A percentile compares a stretch with the other conserved stretches of the same genome.
These are phyloP conservation scores for Daldinia bambusicola DNA, from an alignment of 495 filamentous ascomycete species.

Conservation along the genomic window DNA sequence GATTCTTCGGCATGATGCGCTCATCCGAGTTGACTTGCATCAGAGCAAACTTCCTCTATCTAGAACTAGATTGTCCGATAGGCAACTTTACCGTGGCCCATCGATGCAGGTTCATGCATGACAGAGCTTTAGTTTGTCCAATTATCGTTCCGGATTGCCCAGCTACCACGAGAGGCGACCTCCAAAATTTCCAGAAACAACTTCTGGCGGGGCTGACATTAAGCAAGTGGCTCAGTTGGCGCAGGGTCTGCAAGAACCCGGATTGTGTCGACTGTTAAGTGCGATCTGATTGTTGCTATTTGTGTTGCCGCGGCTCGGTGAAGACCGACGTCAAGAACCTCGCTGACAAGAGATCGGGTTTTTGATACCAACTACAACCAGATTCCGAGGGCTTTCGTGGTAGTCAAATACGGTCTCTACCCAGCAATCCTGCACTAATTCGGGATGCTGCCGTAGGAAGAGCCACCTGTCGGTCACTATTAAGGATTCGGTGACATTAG, in stretches of 20 bases:
- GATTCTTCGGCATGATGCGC: conserved; percentile 33
- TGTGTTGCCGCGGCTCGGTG: conserved; percentile 34
- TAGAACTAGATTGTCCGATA: conserved; percentile 30
- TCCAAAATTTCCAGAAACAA: conserved; percentile 19
- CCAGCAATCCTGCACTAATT: conserved; percentile 78
- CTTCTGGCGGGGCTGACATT: conserved; percentile 29
- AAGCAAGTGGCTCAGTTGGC: conserved; percentile 36
- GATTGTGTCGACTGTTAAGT: conserved; percentile 29
- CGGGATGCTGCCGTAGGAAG: conserved; percentile 80
- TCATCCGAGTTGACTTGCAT: conserved; percentile 27
- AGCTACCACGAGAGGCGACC: conserved; percentile 33
- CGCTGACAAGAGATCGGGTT: conserved; percentile 46
- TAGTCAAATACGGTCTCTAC: conserved; percentile 95
- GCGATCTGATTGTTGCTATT: conserved; percentile 11
- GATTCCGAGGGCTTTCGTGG: conserved; percentile 83
- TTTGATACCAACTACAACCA: conserved; percentile 91
- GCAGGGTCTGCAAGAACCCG: conserved; percentile 37
- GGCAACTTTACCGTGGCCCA: conserved; percentile 42
- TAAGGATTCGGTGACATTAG: conserved; percentile 84
- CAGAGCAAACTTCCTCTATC: conserved; percentile 29
- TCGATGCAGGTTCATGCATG: conserved; percentile 52
- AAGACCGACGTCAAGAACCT: conserved; percentile 29
- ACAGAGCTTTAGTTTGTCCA: conserved; percentile 41
- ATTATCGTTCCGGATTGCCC: conserved; percentile 37
- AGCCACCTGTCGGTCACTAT: conserved; percentile 94